Percentiles rank a stretch among this genome's conserved stretches.
phyloP scores from a whole-genome alignment of 1,284 basidiomycete genomes.

The Rugosomyces carneus region DNA sequence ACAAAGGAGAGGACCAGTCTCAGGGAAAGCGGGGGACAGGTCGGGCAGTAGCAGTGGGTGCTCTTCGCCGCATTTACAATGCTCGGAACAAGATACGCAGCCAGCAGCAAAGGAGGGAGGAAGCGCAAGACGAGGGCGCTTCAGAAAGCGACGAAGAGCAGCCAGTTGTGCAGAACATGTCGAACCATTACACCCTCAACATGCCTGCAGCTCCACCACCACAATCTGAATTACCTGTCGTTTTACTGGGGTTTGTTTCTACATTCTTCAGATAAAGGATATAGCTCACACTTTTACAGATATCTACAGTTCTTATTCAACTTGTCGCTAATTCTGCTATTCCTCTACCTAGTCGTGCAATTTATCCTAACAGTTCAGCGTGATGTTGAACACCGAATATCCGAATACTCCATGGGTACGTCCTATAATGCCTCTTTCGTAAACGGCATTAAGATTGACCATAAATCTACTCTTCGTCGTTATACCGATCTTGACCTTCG shows the following conservation, averaged over 20 bases:
- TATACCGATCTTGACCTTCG: too few species aligned
- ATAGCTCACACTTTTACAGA: constrained; percentile 34
- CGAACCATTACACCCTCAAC: constrained; percentile 78
- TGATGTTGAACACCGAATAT: constrained; percentile 86
- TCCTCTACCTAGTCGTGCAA: constrained; percentile 80
- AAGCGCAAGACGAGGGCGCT: constrained; percentile 30
- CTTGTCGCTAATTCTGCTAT: constrained; percentile 76
- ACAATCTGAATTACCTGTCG: constrained; percentile 60
- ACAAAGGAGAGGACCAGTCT: constrained; percentile 34
- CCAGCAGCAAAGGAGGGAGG: constrained; percentile 24
- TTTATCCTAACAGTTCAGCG: constrained; percentile 87
- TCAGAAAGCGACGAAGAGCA: constrained; percentile 41
- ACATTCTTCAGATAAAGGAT: constrained; percentile 10
- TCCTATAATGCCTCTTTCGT: constrained; percentile 2
- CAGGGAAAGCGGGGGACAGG: constrained; percentile 28
- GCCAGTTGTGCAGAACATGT: constrained; percentile 46
- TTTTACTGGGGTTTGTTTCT: constrained; percentile 67
- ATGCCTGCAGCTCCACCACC: constrained; percentile 53
- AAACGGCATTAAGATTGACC: neutral
- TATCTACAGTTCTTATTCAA: constrained; percentile 96
- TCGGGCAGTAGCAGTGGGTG: constrained; percentile 59
- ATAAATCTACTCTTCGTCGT: constrained; percentile 1
- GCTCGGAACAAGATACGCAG: constrained; percentile 47
- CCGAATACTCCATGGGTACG: constrained; percentile 85
- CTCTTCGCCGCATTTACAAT: constrained; percentile 60